phyloP scores from a whole-genome alignment of 106 monocot species.

The Allium sativum region DNA sequence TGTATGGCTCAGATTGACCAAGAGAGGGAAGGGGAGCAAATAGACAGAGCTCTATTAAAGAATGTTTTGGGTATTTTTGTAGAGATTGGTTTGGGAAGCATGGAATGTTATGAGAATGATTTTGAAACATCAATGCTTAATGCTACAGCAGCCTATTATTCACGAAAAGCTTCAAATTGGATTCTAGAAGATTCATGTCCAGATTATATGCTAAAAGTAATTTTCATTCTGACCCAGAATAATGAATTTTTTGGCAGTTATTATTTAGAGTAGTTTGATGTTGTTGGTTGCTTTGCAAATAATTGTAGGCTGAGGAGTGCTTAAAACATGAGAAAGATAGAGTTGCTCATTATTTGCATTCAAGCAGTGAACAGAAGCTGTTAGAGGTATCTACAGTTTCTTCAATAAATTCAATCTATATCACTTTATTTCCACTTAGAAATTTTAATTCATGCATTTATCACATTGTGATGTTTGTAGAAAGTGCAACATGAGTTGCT shows the following conservation, averaged over 20 bases:
- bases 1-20: constrained; percentile 55
- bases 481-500: constrained; percentile 65
- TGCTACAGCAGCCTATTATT: constrained; percentile 67
- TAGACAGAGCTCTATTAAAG: constrained; percentile 79
- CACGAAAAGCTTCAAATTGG: constrained; percentile 75
- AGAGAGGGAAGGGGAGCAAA: constrained; percentile 83
- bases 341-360: constrained; percentile 73
- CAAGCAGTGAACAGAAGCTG: constrained; percentile 75
- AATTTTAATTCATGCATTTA: background rate
- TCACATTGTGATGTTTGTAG: constrained; percentile 18
- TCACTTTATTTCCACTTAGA: background rate
- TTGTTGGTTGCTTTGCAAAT: background rate
- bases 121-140: constrained; percentile 68
- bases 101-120: constrained; percentile 74
- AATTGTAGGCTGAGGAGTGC: constrained; percentile 73
- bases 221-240: background rate
- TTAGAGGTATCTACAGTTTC: constrained; percentile 44
- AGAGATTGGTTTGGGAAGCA: constrained; percentile 68
- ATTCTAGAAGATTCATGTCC: constrained; percentile 79
- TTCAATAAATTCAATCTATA: background rate
- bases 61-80: constrained; percentile 89
- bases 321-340: constrained; percentile 72
- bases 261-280: too few species aligned
- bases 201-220: constrained; percentile 85
- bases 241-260: too few species aligned